Conservation (phyloP, 345 rosid species). For the Abelmoschus esculentus region DNA sequence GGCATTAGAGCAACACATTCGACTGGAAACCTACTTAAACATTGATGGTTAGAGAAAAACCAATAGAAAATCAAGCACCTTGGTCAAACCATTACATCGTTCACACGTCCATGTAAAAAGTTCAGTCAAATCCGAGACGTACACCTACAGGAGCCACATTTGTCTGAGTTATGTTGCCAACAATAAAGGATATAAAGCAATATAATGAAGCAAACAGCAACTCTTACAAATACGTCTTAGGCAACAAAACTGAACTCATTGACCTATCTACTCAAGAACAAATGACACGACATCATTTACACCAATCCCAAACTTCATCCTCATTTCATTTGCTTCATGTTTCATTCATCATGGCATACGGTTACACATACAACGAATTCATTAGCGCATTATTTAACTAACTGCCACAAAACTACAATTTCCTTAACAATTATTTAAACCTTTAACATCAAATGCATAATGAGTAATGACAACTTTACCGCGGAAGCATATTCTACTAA, state of each 20-base stretch:
- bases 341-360: not conserved
- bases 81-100: constrained; percentile 67
- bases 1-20: constrained; percentile 10
- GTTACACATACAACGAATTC: not conserved
- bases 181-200: not conserved
- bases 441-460: constrained; percentile 7
- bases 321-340: not conserved
- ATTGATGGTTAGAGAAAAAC: not conserved
- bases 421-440: not conserved
- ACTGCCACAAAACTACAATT: not conserved
- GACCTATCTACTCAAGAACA: not conserved
- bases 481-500: constrained; percentile 95
- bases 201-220: not conserved
- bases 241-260: not conserved
- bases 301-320: no score
- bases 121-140: constrained; percentile 69
- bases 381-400: not conserved
- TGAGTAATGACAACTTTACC: constrained; percentile 33
- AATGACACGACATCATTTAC: not conserved
- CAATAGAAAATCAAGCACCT: constrained; percentile 30
- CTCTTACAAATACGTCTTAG: not conserved
- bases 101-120: constrained; percentile 89
- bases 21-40: not conserved
- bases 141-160: constrained; percentile 44
- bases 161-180: constrained; percentile 2